Evolutionary conservation across 139 green algal species (phyloP).

Genomic region (Diplosphaera chodatii): DNA sequence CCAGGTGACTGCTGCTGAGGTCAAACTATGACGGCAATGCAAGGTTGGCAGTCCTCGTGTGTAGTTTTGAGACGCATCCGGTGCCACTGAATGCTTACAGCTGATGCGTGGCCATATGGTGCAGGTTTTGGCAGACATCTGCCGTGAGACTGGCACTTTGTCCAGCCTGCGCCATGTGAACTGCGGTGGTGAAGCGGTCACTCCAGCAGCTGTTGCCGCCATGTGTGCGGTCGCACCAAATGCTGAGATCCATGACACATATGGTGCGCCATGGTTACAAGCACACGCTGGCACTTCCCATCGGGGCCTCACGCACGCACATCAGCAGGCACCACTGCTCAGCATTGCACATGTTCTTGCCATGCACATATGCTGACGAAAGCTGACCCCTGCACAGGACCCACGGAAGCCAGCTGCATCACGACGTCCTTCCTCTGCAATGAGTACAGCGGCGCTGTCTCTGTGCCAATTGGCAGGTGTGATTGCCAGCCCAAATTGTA

Average conservation of each 20-base stretch:
- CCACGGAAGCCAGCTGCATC: slow-evolving; percentile 13
- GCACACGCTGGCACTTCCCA: too few relatives aligned
- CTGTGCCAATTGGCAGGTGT: neutral
- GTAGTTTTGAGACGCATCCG: neutral
- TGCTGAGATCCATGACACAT: neutral
- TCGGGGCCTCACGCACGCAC: too few relatives aligned
- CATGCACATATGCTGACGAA: too few relatives aligned
- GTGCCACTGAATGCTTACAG: neutral
- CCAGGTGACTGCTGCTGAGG: neutral
- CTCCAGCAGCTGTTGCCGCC: neutral
- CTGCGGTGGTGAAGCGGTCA: neutral
- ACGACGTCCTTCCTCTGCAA: neutral
- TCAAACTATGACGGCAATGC: slow-evolving; percentile 3
- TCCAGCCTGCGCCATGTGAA: neutral
- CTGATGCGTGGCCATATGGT: neutral
- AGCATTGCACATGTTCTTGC: too few relatives aligned
- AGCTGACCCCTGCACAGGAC: too few relatives aligned
- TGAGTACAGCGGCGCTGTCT: neutral
- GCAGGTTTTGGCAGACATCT: neutral
- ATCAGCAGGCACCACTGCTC: too few relatives aligned
- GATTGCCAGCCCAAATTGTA: too few relatives aligned
- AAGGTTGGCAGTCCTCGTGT: too few relatives aligned
- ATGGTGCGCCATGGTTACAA: too few relatives aligned
- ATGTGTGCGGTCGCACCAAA: neutral
- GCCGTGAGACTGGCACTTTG: neutral